Percentiles rank a stretch among this genome's conserved stretches.
Conservation (phyloP, 2,329 filamentous ascomycete species). For the Huntiella moniliformis region DNA sequence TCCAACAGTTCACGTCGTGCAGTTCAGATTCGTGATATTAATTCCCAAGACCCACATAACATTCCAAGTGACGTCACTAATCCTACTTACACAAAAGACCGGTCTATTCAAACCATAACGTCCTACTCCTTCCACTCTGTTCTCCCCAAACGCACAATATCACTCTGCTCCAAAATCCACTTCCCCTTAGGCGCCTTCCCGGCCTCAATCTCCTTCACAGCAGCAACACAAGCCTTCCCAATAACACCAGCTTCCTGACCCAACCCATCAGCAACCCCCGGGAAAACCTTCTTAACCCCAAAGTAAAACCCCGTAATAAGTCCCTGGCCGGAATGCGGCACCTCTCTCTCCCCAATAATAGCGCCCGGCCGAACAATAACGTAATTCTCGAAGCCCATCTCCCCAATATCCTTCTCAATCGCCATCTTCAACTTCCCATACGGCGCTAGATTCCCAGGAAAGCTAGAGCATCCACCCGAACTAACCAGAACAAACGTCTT, state of each 20-base stretch:
- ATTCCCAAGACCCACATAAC: no score
- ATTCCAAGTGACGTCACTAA: no score
- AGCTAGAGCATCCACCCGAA: slow-evolving; percentile 27
- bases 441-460: slow-evolving; percentile 25
- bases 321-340: slow-evolving; percentile 39
- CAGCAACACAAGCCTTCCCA: slow-evolving; percentile 44
- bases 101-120: background rate
- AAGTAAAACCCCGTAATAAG: slow-evolving; percentile 35
- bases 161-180: slow-evolving; percentile 40
- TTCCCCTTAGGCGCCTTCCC: slow-evolving; percentile 39
- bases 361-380: slow-evolving; percentile 58
- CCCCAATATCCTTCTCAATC: slow-evolving; percentile 59
- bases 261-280: slow-evolving; percentile 41
- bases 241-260: slow-evolving; percentile 61
- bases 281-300: slow-evolving; percentile 33
- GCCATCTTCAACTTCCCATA: slow-evolving; percentile 64
- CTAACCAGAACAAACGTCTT: slow-evolving; percentile 65
- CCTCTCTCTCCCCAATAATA: slow-evolving; percentile 52
- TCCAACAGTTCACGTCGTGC: no score
- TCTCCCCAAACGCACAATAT: slow-evolving; percentile 50
- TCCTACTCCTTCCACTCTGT: slow-evolving; percentile 31
- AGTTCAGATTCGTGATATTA: no score
- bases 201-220: slow-evolving; percentile 36
- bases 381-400: slow-evolving; percentile 55
- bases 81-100: no score